Conservation (phyloP, 768 basidiomycete species). For the Rhodosporidiobolus sp. region DNA sequence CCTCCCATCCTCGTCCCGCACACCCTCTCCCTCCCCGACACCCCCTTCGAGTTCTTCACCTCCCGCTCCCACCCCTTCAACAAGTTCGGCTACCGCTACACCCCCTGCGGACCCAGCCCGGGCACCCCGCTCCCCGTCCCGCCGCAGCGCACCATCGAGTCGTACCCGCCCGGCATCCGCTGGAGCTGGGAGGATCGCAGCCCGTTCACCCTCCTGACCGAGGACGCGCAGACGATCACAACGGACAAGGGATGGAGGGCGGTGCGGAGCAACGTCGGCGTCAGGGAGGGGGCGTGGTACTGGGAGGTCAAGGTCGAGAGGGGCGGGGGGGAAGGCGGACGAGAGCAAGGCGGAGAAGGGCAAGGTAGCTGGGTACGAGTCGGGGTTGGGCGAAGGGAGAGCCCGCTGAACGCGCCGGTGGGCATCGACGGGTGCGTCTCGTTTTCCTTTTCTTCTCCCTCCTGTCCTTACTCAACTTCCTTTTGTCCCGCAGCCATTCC, state of each 20-base stretch:
- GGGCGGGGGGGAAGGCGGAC: slow-evolving; percentile 64
- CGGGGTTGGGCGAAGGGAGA: slow-evolving; percentile 89
- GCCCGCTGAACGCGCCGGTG: slow-evolving; percentile 85
- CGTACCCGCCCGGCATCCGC: slow-evolving; percentile 61
- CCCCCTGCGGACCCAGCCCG: slow-evolving; percentile 56
- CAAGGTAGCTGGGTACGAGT: slow-evolving; percentile 78
- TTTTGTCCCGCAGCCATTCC: slow-evolving; percentile 21
- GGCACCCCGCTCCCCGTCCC: slow-evolving; percentile 51
- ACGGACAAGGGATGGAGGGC: slow-evolving; percentile 89
- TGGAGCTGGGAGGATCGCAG: slow-evolving; percentile 91
- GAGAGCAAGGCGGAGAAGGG: slow-evolving; percentile 49
- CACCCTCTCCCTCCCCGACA: slow-evolving; percentile 2
- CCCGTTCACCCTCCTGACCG: slow-evolving; percentile 70
- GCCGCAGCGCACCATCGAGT: slow-evolving; percentile 76
- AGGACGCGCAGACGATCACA: slow-evolving; percentile 69
- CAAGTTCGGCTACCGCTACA: slow-evolving; percentile 46
- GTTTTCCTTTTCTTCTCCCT: background rate
- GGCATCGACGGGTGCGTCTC: slow-evolving; percentile 68
- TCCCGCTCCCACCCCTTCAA: slow-evolving; percentile 46
- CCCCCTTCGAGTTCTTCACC: slow-evolving; percentile 40
- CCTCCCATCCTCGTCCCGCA: slow-evolving; percentile 9
- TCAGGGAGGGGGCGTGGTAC: slow-evolving; percentile 89
- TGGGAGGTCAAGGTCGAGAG: slow-evolving; percentile 79
- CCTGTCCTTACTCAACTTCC: background rate
- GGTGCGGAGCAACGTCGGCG: slow-evolving; percentile 81